These are phyloP conservation scores for Phytopythium litorale DNA, from an alignment of 352 stramenopile species.

Conservation along the genomic window DNA sequence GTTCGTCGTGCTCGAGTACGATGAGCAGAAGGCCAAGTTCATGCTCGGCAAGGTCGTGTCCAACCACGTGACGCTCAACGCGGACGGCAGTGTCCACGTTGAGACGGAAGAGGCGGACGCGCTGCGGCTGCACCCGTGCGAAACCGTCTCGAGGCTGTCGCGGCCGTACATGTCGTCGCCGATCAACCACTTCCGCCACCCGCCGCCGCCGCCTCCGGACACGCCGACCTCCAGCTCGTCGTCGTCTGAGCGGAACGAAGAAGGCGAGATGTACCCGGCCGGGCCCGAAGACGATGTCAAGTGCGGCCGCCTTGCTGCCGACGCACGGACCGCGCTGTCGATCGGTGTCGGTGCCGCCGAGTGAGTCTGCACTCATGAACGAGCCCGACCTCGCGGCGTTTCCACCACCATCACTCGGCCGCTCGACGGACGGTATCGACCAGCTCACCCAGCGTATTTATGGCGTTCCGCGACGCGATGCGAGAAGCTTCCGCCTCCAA, in stretches of 20 bases:
- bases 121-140: constrained; percentile 45
- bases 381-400: not conserved
- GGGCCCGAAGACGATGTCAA: constrained; percentile 12
- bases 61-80: constrained; percentile 47
- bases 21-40: constrained; percentile 55
- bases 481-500: not conserved
- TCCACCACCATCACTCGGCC: not conserved
- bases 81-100: constrained; percentile 36
- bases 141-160: constrained; percentile 37
- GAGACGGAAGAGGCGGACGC: constrained; percentile 43
- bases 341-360: not conserved
- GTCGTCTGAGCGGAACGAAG: constrained; percentile 26
- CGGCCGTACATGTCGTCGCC: constrained; percentile 58
- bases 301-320: not conserved
- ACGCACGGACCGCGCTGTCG: not conserved
- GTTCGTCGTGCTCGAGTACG: constrained; percentile 77
- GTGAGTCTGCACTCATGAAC: not conserved
- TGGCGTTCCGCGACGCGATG: not conserved
- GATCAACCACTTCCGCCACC: constrained; percentile 59
- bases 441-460: constrained; percentile 5
- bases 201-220: constrained; percentile 26
- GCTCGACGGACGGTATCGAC: not conserved
- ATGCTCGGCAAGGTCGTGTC: constrained; percentile 62
- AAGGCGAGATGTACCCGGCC: constrained; percentile 15
- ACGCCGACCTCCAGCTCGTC: constrained; percentile 28